Evolutionary conservation across 2,329 filamentous ascomycete species (phyloP).

Genomic region (Rutstroemia sp.): DNA sequence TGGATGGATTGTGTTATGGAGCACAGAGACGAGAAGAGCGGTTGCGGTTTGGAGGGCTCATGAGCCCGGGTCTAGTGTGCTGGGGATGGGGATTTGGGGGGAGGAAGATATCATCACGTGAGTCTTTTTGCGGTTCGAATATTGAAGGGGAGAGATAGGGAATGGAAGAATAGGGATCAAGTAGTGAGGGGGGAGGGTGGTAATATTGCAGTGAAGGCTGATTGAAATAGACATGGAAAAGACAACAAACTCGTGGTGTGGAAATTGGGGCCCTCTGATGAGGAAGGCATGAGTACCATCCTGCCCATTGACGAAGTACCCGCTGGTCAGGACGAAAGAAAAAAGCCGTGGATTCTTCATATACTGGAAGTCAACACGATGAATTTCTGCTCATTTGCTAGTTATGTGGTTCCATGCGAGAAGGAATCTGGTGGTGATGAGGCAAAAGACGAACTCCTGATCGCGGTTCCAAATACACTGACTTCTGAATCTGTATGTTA

Average conservation of each 20-base stretch:
- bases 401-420: neutral
- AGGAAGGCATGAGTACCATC: slow-evolving; percentile 55
- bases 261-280: slow-evolving; percentile 58
- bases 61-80: slow-evolving; percentile 52
- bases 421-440: neutral
- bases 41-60: slow-evolving; percentile 84
- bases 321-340: slow-evolving; percentile 32
- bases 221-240: slow-evolving; percentile 65
- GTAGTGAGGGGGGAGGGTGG: neutral
- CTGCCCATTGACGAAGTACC: slow-evolving; percentile 61
- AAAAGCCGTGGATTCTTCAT: slow-evolving; percentile 78
- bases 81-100: slow-evolving; percentile 67
- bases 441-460: slow-evolving; percentile 41
- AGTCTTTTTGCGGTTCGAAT: slow-evolving; percentile 30
- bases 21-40: slow-evolving; percentile 71
- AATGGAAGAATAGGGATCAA: too few species aligned
- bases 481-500: slow-evolving; percentile 58
- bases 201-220: neutral
- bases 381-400: slow-evolving; percentile 85
- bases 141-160: neutral
- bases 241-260: slow-evolving; percentile 84
- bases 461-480: slow-evolving; percentile 76
- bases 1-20: slow-evolving; percentile 84
- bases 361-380: slow-evolving; percentile 81
- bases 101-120: slow-evolving; percentile 76